Evolutionary conservation across 225 moss, liverwort and hornwort species (phyloP).

Genomic region (Thuidium tamariscinum): DNA sequence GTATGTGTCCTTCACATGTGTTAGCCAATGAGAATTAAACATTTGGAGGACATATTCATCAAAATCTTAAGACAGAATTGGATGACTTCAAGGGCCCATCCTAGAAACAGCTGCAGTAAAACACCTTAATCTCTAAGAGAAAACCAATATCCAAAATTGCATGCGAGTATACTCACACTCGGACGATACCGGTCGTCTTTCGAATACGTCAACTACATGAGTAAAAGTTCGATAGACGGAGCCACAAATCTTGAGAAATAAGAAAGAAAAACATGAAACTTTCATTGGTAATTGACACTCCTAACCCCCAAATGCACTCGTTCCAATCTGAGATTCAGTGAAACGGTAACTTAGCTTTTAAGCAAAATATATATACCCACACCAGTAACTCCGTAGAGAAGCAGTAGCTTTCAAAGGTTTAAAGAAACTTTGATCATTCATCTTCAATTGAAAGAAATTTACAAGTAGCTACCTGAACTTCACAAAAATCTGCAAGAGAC

Average conservation of each 20-base stretch:
- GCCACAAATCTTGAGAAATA: neutral
- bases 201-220: neutral
- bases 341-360: neutral
- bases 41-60: no score
- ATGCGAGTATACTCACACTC: neutral
- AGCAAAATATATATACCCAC: neutral
- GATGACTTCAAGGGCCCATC: no score
- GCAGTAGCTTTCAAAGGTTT: neutral
- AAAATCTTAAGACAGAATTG: no score
- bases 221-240: neutral
- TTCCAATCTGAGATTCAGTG: neutral
- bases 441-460: neutral
- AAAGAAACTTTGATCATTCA: neutral
- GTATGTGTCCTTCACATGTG: no score
- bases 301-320: neutral
- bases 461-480: neutral
- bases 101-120: no score
- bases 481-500: neutral
- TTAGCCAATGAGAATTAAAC: no score
- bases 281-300: neutral
- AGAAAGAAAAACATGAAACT: neutral
- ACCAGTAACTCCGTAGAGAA: neutral
- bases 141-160: neutral
- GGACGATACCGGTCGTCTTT: neutral
- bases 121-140: neutral